A percentile compares a stretch with the other conserved stretches of the same genome.
Conservation (phyloP, 306 rosid species). For the Prunus mongolica region DNA sequence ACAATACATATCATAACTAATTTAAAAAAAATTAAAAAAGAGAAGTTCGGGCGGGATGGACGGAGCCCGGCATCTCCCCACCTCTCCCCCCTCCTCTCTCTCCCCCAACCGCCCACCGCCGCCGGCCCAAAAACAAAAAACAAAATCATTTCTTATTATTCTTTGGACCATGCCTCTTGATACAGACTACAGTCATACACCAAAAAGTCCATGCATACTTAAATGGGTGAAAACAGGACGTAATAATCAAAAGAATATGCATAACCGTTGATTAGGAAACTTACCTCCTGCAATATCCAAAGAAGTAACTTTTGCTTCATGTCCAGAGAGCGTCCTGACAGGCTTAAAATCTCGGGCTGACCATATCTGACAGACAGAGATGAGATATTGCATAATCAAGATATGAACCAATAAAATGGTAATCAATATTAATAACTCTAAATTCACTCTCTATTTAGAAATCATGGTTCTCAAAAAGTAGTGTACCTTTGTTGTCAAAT, state of each 20-base stretch:
- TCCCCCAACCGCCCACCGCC: too few species aligned
- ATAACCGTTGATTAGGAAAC: constrained; percentile 15
- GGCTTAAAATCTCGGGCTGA: constrained; percentile 93
- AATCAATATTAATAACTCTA: not conserved
- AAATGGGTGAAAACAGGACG: not conserved
- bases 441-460: not conserved
- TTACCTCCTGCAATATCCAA: constrained; percentile 74
- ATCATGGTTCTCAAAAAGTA: not conserved
- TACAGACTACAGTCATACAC: not conserved
- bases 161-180: not conserved
- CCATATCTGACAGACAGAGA: constrained; percentile 60
- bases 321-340: constrained; percentile 85
- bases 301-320: constrained; percentile 87
- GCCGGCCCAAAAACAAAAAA: not conserved
- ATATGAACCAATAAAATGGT: constrained; percentile 7
- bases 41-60: not conserved
- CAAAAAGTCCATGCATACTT: not conserved
- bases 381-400: constrained; percentile 16
- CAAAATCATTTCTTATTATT: not conserved
- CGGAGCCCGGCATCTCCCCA: not conserved
- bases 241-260: not conserved
- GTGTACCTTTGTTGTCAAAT: constrained; percentile 89
- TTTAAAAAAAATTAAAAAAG: not conserved
- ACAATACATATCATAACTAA: not conserved
- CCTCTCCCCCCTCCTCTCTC: too few species aligned